Conservation (phyloP, 176 grass and related monocot species). For the Aegilops tauschii region DNA sequence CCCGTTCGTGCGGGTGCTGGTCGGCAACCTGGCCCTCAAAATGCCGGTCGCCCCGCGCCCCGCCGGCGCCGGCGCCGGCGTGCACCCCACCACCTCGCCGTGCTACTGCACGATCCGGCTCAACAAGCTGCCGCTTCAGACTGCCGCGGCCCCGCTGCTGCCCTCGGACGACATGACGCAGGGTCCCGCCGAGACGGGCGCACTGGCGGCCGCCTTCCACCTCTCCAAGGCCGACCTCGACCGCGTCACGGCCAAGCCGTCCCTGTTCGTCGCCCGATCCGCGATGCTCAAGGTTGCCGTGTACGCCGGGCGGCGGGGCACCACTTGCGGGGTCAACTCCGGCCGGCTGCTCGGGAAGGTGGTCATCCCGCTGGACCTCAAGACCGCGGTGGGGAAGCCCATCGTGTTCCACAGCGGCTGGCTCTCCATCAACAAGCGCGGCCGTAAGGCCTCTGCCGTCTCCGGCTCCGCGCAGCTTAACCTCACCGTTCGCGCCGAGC, state of each 20-base stretch:
- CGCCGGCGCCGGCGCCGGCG: constrained; percentile 39
- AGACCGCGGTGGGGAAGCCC: constrained; percentile 22
- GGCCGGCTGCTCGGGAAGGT: constrained; percentile 67
- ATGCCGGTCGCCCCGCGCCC: constrained; percentile 46
- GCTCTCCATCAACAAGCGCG: constrained; percentile 50
- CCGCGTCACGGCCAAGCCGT: constrained; percentile 37
- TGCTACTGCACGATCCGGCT: constrained; percentile 92
- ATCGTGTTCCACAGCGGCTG: constrained; percentile 64
- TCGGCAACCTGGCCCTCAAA: constrained; percentile 79
- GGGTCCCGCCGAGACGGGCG: constrained; percentile 15
- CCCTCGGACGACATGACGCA: background rate
- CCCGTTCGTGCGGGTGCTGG: constrained; percentile 89
- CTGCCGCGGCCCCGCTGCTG: constrained; percentile 39
- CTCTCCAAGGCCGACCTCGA: constrained; percentile 64
- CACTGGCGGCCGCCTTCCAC: constrained; percentile 62
- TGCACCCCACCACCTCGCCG: constrained; percentile 58
- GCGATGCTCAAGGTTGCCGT: constrained; percentile 61
- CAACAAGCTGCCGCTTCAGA: constrained; percentile 64
- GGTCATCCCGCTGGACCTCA: constrained; percentile 63
- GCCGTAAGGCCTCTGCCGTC: background rate
- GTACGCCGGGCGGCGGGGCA: constrained; percentile 46
- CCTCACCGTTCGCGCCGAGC: constrained; percentile 63
- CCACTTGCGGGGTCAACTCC: constrained; percentile 31
- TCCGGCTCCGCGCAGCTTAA: constrained; percentile 32
- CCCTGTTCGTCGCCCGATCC: constrained; percentile 30